Evolutionary conservation across 2,329 filamentous ascomycete genomes (phyloP).

Genomic region (Fusarium pilosicola): DNA sequence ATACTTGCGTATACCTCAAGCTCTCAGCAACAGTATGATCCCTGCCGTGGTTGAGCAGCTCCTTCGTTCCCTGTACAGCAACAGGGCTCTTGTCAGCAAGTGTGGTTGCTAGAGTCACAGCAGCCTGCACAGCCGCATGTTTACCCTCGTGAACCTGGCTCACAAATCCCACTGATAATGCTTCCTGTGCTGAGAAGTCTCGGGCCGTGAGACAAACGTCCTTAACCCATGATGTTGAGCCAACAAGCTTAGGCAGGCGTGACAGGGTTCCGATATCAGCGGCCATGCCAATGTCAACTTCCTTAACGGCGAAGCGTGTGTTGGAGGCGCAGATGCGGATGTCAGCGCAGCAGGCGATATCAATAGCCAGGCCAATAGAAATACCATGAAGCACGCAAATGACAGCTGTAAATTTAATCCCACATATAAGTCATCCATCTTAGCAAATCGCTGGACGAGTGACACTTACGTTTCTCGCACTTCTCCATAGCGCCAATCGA

Average conservation of each 20-base stretch:
- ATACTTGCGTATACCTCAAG: constrained; percentile 83
- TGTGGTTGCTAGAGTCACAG: constrained; percentile 68
- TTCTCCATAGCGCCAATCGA: constrained; percentile 80
- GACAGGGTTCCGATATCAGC: constrained; percentile 82
- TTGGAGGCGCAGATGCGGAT: constrained; percentile 72
- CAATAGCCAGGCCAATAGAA: constrained; percentile 80
- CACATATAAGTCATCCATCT: constrained; percentile 24
- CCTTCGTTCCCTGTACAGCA: constrained; percentile 87
- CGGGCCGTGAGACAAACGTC: constrained; percentile 79
- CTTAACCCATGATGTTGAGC: constrained; percentile 79
- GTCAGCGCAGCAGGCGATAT: constrained; percentile 76
- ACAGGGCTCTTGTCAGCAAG: constrained; percentile 88
- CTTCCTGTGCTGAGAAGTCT: constrained; percentile 75
- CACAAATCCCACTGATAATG: constrained; percentile 75
- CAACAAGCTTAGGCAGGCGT: constrained; percentile 77
- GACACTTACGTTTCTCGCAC: constrained; percentile 82
- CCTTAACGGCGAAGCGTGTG: constrained; percentile 76
- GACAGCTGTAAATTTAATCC: constrained; percentile 65
- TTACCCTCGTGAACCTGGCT: constrained; percentile 72
- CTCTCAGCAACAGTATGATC: constrained; percentile 83
- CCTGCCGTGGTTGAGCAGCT: constrained; percentile 82
- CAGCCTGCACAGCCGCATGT: constrained; percentile 69
- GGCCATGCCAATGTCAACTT: constrained; percentile 84
- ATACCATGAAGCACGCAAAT: constrained; percentile 85
- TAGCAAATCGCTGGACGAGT: not conserved